A percentile compares a stretch with the other conserved stretches of the same genome.
Evolutionary conservation across 257 asterid genomes (phyloP).

Genomic region (Penstemon barbatus): DNA sequence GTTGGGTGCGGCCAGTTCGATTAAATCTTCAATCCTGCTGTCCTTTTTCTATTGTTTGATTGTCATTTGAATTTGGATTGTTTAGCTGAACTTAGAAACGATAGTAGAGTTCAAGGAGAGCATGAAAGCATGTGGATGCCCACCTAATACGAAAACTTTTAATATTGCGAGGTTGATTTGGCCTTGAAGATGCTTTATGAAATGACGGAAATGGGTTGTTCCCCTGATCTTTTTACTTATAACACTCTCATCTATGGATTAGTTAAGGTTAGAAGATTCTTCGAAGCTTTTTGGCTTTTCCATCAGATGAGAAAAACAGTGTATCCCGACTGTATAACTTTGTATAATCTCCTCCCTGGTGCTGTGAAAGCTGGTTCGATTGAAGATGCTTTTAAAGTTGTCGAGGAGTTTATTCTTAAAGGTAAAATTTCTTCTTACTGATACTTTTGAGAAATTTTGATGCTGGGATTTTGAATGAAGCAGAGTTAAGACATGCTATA

Average conservation of each 20-base stretch:
- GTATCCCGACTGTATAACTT: slow-evolving; percentile 67
- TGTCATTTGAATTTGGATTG: no score
- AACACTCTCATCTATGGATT: slow-evolving; percentile 81
- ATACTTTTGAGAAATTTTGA: slow-evolving; percentile 70
- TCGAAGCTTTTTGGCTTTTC: slow-evolving; percentile 83
- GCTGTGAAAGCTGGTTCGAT: slow-evolving; percentile 70
- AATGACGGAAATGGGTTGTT: slow-evolving; percentile 67
- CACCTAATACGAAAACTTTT: slow-evolving; percentile 79
- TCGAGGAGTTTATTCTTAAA: slow-evolving; percentile 43
- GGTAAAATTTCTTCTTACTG: slow-evolving; percentile 30
- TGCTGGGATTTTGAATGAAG: slow-evolving; percentile 66
- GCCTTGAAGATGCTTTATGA: slow-evolving; percentile 65
- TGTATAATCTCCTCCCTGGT: slow-evolving; percentile 72
- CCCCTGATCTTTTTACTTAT: slow-evolving; percentile 78
- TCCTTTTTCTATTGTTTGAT: no score
- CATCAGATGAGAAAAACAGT: slow-evolving; percentile 81
- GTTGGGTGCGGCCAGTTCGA: no score
- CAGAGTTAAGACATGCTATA: slow-evolving; percentile 52
- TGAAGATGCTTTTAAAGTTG: slow-evolving; percentile 65
- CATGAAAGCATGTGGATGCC: slow-evolving; percentile 67
- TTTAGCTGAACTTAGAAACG: slow-evolving; percentile 81
- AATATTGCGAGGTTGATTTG: slow-evolving; percentile 71
- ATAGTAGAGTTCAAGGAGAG: slow-evolving; percentile 69
- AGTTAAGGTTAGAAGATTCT: slow-evolving; percentile 63
- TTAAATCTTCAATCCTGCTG: no score